Conservation (phyloP, 768 basidiomycete species). For the Termitomyces sp. region DNA sequence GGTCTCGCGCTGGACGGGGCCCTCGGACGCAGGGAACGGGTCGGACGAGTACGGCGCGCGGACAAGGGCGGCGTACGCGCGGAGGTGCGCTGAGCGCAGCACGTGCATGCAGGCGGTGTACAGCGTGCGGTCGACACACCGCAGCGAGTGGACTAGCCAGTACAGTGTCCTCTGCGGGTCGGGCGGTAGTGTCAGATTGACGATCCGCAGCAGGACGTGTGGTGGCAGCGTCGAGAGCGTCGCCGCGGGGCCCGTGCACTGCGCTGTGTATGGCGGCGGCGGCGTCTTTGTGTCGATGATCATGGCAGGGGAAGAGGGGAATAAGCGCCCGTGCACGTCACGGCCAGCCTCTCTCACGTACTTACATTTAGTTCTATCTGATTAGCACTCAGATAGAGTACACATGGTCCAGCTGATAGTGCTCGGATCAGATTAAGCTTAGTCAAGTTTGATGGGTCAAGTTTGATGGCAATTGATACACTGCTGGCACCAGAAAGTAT, state of each 20-base stretch:
- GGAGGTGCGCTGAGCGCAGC: constrained; percentile 69
- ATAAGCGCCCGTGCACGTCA: too few species aligned
- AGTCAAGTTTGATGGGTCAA: too few species aligned
- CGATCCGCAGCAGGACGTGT: constrained; percentile 52
- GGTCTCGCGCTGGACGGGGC: constrained; percentile 60
- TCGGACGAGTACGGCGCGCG: constrained; percentile 70
- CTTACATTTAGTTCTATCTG: too few species aligned
- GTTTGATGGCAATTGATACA: too few species aligned
- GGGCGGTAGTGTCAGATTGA: too few species aligned
- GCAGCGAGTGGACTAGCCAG: constrained; percentile 60
- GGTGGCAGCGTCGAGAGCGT: constrained; percentile 34
- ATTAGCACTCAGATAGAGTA: too few species aligned
- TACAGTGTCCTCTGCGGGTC: constrained; percentile 29
- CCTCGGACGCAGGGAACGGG: constrained; percentile 53
- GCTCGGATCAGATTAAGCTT: too few species aligned
- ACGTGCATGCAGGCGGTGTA: constrained; percentile 84
- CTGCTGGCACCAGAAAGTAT: too few species aligned
- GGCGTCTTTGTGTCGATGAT: neutral
- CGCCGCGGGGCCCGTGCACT: neutral
- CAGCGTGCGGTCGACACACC: constrained; percentile 59
- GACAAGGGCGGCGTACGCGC: constrained; percentile 56
- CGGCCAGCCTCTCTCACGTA: too few species aligned
- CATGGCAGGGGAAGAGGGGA: neutral
- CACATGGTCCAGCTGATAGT: too few species aligned
- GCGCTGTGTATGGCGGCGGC: neutral